phyloP scores from a whole-genome alignment of 441 rosid species.

The Erodium chrysanthum region DNA sequence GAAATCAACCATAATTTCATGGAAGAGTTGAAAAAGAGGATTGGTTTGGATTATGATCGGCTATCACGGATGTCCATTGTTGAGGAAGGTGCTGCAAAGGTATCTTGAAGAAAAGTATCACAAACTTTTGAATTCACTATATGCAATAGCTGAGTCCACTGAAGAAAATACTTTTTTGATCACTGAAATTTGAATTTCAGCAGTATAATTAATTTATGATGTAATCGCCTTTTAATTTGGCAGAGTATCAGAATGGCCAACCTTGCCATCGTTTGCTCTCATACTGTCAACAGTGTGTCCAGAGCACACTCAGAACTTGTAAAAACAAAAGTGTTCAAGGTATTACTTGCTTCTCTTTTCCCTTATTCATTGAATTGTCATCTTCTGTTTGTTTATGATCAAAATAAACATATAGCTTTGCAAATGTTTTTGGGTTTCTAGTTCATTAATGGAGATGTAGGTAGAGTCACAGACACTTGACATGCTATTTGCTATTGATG shows the following conservation, averaged over 20 bases:
- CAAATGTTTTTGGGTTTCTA: background rate
- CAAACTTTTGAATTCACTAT: background rate
- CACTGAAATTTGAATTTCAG: constrained; percentile 1
- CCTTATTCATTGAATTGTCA: constrained; percentile 1
- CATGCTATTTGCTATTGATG: background rate
- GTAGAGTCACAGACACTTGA: background rate
- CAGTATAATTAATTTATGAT: background rate
- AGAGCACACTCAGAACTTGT: constrained; percentile 35
- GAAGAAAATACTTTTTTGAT: background rate
- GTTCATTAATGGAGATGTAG: constrained; percentile 8
- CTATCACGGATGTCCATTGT: constrained; percentile 43
- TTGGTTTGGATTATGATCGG: constrained; percentile 40
- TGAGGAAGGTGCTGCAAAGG: constrained; percentile 53
- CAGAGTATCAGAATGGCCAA: constrained; percentile 51
- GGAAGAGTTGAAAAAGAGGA: constrained; percentile 40
- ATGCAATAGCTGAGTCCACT: background rate
- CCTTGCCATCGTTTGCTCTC: constrained; percentile 41
- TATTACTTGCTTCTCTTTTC: constrained; percentile 14
- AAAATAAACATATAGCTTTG: background rate
- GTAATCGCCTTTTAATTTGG: constrained; percentile 13
- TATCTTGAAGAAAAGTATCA: constrained; percentile 17
- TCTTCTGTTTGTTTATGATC: background rate
- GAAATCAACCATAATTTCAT: constrained; percentile 37
- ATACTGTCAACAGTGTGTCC: constrained; percentile 48
- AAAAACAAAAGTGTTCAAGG: constrained; percentile 43